These are phyloP conservation scores for Fusarium xylarioides DNA, from an alignment of 2,329 filamentous ascomycete species.

Conservation along the genomic window DNA sequence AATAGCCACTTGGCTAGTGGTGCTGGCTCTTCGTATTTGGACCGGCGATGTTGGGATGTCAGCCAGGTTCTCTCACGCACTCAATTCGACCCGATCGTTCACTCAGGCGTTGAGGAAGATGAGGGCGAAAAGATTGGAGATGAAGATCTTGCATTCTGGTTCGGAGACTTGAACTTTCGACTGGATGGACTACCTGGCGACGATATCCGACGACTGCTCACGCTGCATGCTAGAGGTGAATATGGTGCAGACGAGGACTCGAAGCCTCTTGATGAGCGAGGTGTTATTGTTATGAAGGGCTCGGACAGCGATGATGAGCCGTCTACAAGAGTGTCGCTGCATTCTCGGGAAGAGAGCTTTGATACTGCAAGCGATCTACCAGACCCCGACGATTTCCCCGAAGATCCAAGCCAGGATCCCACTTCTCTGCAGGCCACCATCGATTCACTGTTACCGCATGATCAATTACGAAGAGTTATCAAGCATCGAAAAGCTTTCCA, in stretches of 20 bases:
- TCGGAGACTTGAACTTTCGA: conserved; percentile 95
- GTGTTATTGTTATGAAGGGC: conserved; percentile 58
- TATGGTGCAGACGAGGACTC: conserved; percentile 65
- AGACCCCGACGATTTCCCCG: conserved; percentile 71
- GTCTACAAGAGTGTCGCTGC: conserved; percentile 47
- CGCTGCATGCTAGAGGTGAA: conserved; percentile 82
- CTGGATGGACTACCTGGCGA: conserved; percentile 88
- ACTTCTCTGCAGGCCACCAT: conserved; percentile 89
- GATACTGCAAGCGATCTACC: conserved; percentile 58
- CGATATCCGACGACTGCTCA: conserved; percentile 85
- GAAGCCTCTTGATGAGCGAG: conserved; percentile 56
- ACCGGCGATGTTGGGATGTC: conserved; percentile 90
- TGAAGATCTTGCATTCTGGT: conserved; percentile 95
- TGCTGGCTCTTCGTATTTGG: conserved; percentile 77
- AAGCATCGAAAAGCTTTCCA: conserved; percentile 81
- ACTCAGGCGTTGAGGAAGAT: conserved; percentile 71
- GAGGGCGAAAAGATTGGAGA: conserved; percentile 79
- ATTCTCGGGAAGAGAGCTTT: conserved; percentile 49
- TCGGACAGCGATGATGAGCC: conserved; percentile 59
- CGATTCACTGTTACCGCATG: conserved; percentile 85
- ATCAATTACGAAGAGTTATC: conserved; percentile 83
- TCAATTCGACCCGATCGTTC: conserved; percentile 77
- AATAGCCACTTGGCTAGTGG: conserved; percentile 94
- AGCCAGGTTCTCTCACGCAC: conserved; percentile 79
- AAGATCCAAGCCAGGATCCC: conserved; percentile 79